These are phyloP conservation scores for Torrubiella hemipterigena DNA, from an alignment of 2,329 filamentous ascomycete genomes.

Conservation along the genomic window DNA sequence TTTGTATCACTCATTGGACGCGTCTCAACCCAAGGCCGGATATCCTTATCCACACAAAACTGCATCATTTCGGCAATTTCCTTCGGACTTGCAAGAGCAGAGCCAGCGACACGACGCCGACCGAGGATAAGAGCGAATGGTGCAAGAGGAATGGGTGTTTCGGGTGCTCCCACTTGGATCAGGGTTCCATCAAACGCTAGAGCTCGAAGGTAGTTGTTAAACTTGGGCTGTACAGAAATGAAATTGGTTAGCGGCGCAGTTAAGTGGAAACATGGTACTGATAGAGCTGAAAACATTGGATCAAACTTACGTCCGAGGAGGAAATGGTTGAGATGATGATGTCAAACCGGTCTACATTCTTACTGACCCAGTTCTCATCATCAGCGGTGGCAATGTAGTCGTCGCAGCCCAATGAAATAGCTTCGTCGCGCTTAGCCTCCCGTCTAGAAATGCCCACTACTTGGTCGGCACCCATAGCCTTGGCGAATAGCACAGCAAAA, in stretches of 20 bases:
- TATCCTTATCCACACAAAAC: not conserved
- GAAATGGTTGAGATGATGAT: conserved; percentile 49
- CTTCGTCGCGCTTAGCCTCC: conserved; percentile 39
- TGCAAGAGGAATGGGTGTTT: not conserved
- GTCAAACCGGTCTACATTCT: conserved; percentile 37
- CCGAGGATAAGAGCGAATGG: not conserved
- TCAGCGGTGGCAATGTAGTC: conserved; percentile 27
- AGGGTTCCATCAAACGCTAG: not conserved
- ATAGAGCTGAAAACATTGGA: too few relatives aligned
- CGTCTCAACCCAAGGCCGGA: too few relatives aligned
- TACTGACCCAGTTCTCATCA: conserved; percentile 40
- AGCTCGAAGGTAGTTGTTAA: not conserved
- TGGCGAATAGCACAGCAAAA: conserved; percentile 55
- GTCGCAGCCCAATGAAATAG: conserved; percentile 43
- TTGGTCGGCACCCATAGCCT: conserved; percentile 49
- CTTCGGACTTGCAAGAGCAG: conserved; percentile 1
- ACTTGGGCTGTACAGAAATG: too few relatives aligned
- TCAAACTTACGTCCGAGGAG: too few relatives aligned
- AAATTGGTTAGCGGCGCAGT: too few relatives aligned
- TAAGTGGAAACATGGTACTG: too few relatives aligned
- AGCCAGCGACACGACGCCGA: not conserved
- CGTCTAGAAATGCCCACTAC: conserved; percentile 46
- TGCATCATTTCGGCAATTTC: not conserved
- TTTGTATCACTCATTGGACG: too few relatives aligned
- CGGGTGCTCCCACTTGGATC: not conserved